Percentiles rank a stretch among this genome's conserved stretches.
phyloP scores from a whole-genome alignment of 1,139 yeast genomes.

The Nadsonia commutata region DNA sequence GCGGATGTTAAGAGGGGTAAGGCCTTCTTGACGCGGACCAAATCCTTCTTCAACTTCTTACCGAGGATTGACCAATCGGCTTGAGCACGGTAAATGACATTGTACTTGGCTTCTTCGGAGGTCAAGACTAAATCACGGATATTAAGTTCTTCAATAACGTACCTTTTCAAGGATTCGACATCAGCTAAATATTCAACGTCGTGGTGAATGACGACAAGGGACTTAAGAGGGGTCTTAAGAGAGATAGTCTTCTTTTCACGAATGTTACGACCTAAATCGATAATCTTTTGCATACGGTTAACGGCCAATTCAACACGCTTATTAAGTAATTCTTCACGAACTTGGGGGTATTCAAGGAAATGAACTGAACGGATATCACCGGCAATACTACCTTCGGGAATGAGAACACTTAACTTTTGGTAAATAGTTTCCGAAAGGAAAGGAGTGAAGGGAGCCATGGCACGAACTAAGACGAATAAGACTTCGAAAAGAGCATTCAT shows the following conservation, averaged over 20 bases:
- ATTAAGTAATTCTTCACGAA: slow-evolving; percentile 71
- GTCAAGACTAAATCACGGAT: slow-evolving; percentile 81
- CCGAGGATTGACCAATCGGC: slow-evolving; percentile 99
- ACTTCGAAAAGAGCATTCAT: slow-evolving; percentile 87
- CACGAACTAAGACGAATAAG: slow-evolving; percentile 71
- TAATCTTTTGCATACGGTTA: slow-evolving; percentile 90
- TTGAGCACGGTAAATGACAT: slow-evolving; percentile 83
- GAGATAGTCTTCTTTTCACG: slow-evolving; percentile 93
- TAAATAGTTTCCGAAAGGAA: slow-evolving; percentile 85
- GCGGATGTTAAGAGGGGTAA: slow-evolving; percentile 68
- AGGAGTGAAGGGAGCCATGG: slow-evolving; percentile 99
- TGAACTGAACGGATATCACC: slow-evolving; percentile 76
- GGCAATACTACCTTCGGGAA: slow-evolving; percentile 33
- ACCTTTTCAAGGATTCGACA: slow-evolving; percentile 59
- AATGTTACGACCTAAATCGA: slow-evolving; percentile 88
- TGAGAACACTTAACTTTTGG: slow-evolving; percentile 51
- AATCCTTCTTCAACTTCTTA: slow-evolving; percentile 89
- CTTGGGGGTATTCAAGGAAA: slow-evolving; percentile 78
- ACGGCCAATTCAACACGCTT: slow-evolving; percentile 59
- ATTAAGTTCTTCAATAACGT: slow-evolving; percentile 82
- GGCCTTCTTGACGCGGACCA: slow-evolving; percentile 86
- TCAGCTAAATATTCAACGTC: slow-evolving; percentile 64
- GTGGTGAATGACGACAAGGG: slow-evolving; percentile 72
- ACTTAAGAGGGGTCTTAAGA: slow-evolving; percentile 86
- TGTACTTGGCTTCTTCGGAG: slow-evolving; percentile 79